Percentiles rank a stretch among this genome's conserved stretches.
phyloP scores from a whole-genome alignment of 2,329 filamentous ascomycete genomes.

The Coniella vitis region DNA sequence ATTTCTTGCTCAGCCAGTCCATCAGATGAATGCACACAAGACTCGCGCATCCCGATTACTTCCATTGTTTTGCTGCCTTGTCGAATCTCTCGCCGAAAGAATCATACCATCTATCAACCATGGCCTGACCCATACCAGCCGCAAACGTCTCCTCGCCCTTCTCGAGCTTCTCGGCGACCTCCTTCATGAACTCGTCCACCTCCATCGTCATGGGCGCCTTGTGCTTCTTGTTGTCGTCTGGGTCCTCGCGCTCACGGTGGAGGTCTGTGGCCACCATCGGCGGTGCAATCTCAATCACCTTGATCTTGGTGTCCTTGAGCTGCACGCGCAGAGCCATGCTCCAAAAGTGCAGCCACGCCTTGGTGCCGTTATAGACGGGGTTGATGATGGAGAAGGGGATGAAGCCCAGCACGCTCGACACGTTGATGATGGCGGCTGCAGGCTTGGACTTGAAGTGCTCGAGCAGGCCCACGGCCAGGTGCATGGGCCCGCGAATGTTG shows the following conservation, averaged over 20 bases:
- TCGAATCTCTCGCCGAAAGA: conserved; percentile 12
- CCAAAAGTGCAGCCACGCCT: conserved; percentile 52
- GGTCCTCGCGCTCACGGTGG: conserved; percentile 47
- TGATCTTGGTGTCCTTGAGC: conserved; percentile 34
- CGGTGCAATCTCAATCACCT: conserved; percentile 49
- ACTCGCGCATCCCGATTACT: neutral
- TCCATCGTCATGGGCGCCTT: conserved; percentile 40
- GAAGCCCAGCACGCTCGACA: conserved; percentile 47
- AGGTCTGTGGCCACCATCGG: conserved; percentile 48
- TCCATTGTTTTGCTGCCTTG: conserved; percentile 13
- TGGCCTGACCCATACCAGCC: conserved; percentile 28
- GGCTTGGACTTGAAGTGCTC: conserved; percentile 39
- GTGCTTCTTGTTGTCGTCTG: conserved; percentile 52
- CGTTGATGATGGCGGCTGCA: conserved; percentile 42
- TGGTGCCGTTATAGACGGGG: conserved; percentile 53
- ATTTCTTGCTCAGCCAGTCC: no score
- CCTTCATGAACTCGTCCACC: conserved; percentile 48
- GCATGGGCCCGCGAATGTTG: conserved; percentile 52
- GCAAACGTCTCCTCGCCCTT: conserved; percentile 40
- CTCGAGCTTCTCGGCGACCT: conserved; percentile 37
- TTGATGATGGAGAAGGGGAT: conserved; percentile 47
- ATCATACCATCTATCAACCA: conserved; percentile 15
- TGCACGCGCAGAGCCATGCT: conserved; percentile 48
- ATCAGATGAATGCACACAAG: no score
- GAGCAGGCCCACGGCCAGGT: conserved; percentile 42